phyloP scores from a whole-genome alignment of 2,329 filamentous ascomycete genomes.

The Nothopassalora personata region DNA sequence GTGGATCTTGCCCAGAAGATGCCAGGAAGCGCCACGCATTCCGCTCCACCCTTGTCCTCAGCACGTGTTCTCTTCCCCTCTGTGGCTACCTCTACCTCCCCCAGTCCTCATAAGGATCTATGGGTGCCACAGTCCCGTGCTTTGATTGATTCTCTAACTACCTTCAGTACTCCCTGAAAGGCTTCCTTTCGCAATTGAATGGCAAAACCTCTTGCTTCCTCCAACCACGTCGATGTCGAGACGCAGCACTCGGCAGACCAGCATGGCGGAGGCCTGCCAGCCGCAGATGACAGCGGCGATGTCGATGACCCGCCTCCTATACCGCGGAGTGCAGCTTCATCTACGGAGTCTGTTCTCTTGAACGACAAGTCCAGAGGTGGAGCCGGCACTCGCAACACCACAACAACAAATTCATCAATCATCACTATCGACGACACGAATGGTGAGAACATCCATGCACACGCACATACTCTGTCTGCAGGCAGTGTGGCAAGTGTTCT shows the following conservation, averaged over 20 bases:
- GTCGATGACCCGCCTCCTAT: slow-evolving; percentile 27
- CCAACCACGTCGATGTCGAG: slow-evolving; percentile 19
- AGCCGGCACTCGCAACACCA: slow-evolving; percentile 20
- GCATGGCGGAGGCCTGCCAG: slow-evolving; percentile 19
- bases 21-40: slow-evolving; percentile 15
- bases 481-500: slow-evolving; percentile 16
- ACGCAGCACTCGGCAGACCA: slow-evolving; percentile 17
- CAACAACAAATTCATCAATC: slow-evolving; percentile 12
- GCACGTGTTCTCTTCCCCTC: slow-evolving; percentile 5
- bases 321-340: slow-evolving; percentile 28
- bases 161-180: background rate
- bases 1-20: slow-evolving; percentile 11
- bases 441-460: slow-evolving; percentile 13
- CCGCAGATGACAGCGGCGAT: slow-evolving; percentile 23
- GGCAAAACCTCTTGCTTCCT: slow-evolving; percentile 22
- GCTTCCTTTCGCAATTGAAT: slow-evolving; percentile 19
- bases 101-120: slow-evolving; percentile 1
- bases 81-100: slow-evolving; percentile 2
- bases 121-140: background rate
- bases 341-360: slow-evolving; percentile 21
- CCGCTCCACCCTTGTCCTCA: slow-evolving; percentile 6
- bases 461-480: slow-evolving; percentile 20
- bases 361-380: slow-evolving; percentile 23
- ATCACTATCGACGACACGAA: slow-evolving; percentile 12
- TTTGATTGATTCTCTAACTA: background rate